These are phyloP conservation scores for Carallia brachiata DNA, from an alignment of 345 rosid species.

Conservation along the genomic window DNA sequence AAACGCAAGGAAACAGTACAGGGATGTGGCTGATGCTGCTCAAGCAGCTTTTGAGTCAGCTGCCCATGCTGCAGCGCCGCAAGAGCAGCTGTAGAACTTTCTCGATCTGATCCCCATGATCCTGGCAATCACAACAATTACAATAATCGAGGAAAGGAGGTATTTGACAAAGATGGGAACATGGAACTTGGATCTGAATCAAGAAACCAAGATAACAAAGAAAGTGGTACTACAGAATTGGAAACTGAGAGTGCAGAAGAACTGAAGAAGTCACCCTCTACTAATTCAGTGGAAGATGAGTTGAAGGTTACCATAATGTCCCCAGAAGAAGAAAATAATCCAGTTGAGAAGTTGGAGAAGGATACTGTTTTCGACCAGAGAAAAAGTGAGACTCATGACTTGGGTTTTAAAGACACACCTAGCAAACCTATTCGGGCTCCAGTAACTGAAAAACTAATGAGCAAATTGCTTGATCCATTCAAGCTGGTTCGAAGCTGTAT, in stretches of 20 bases:
- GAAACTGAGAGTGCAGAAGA: slow-evolving; percentile 27
- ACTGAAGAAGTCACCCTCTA: slow-evolving; percentile 26
- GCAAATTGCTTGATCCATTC: slow-evolving; percentile 27
- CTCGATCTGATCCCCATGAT: slow-evolving; percentile 51
- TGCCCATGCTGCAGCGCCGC: slow-evolving; percentile 89
- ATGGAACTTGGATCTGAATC: slow-evolving; percentile 19
- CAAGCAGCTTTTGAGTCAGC: slow-evolving; percentile 90
- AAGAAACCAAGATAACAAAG: slow-evolving; percentile 6
- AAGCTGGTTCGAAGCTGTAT: slow-evolving; percentile 33
- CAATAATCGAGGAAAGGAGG: slow-evolving; percentile 7
- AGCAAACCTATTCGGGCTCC: slow-evolving; percentile 12
- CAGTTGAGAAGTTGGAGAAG: slow-evolving; percentile 52
- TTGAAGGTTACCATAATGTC: slow-evolving; percentile 28
- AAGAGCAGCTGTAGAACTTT: slow-evolving; percentile 89
- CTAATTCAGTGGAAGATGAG: slow-evolving; percentile 37
- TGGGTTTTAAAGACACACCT: slow-evolving; percentile 5
- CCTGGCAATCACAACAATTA: slow-evolving; percentile 35
- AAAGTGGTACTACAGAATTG: slow-evolving; percentile 17
- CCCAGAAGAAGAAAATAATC: slow-evolving; percentile 42
- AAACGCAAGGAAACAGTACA: slow-evolving; percentile 48
- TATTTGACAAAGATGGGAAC: not conserved
- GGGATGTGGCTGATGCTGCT: slow-evolving; percentile 90
- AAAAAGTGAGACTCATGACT: slow-evolving; percentile 34
- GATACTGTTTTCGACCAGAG: slow-evolving; percentile 52
- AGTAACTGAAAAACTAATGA: slow-evolving; percentile 2